Base-by-base conservation (phyloP, 768 basidiomycete species). In the Russula sp. region DNA sequence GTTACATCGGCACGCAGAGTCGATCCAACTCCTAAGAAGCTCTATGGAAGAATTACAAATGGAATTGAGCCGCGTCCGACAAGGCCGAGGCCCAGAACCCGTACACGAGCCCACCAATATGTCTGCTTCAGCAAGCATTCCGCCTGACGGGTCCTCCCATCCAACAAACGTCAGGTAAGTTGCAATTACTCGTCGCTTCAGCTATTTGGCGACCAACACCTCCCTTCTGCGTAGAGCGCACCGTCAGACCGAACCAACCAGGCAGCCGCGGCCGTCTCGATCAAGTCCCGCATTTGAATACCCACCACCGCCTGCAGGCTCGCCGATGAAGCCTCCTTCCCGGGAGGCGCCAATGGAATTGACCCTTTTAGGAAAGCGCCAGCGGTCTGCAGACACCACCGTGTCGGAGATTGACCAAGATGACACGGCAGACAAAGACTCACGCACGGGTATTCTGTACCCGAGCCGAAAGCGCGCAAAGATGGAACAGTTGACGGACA, bases 311-410 rank as follows among this genome's bases (percentile, higher is more conserved):
- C 67, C 65, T 27, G 61, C 67, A 18, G 53, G 57, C 22, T 68
- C 65, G 3, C 66, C 66, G 22, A 22, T 11, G 44, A 69, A 66
- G 27, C 65, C 65, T 32, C 62, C 63, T 31, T 62, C 50, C 18
- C 67, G 69, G 18, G 70, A 80, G 47, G 79, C 77, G 11, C 70
- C 78, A 62, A 73, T 80, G 4, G 76, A 78, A 48, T 18, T 47
- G 13, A 79, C 74, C 22, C 75, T 78, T 35, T 77, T 89, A 18
- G 88, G 88, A n/a, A 90, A 89, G 71, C 82, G 86, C 39, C 80
- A 77, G 55, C 78, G 87, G 64, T 83, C 83, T 65, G 76, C 82
- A 2, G 73, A 76, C 22, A 73, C 77, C 2, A 79, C 73, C 56
- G 71, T 76, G 10, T 71, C 75, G 6, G 83, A 82, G 59, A 73